These are phyloP conservation scores for Cudoniella acicularis DNA, from an alignment of 495 filamentous ascomycete genomes.

Conservation along the genomic window DNA sequence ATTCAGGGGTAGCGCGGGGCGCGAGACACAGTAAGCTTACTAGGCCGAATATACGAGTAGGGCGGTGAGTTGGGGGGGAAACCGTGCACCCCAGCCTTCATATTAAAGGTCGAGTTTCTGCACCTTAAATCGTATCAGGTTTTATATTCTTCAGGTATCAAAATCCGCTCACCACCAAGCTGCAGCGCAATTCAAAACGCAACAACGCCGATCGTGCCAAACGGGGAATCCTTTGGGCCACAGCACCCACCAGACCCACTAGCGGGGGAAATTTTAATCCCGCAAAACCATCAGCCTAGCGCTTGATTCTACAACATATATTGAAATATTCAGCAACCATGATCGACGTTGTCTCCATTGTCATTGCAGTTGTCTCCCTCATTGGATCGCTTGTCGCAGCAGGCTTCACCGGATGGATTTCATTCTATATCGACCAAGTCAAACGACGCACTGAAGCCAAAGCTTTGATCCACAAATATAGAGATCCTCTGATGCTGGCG, in stretches of 20 bases:
- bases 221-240: background rate
- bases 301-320: slow-evolving; percentile 2
- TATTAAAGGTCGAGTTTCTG: slow-evolving; percentile 7
- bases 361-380: slow-evolving; percentile 17
- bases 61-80: background rate
- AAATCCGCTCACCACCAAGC: background rate
- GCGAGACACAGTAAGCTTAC: too few relatives aligned
- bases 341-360: slow-evolving; percentile 19
- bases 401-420: slow-evolving; percentile 18
- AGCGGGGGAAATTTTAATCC: background rate
- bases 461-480: slow-evolving; percentile 17
- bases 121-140: background rate
- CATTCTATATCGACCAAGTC: slow-evolving; percentile 17
- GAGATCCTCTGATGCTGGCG: slow-evolving; percentile 15
- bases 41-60: too few relatives aligned
- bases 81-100: background rate
- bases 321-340: slow-evolving; percentile 8
- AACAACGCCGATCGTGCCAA: background rate
- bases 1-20: too few relatives aligned
- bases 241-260: background rate
- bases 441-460: slow-evolving; percentile 17
- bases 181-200: slow-evolving; percentile 3
- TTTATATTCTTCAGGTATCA: background rate
- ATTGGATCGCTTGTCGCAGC: slow-evolving; percentile 16
- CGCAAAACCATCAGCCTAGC: background rate